These are phyloP conservation scores for Trichoderma sp. DNA, from an alignment of 2,329 filamentous ascomycete genomes.

Conservation along the genomic window DNA sequence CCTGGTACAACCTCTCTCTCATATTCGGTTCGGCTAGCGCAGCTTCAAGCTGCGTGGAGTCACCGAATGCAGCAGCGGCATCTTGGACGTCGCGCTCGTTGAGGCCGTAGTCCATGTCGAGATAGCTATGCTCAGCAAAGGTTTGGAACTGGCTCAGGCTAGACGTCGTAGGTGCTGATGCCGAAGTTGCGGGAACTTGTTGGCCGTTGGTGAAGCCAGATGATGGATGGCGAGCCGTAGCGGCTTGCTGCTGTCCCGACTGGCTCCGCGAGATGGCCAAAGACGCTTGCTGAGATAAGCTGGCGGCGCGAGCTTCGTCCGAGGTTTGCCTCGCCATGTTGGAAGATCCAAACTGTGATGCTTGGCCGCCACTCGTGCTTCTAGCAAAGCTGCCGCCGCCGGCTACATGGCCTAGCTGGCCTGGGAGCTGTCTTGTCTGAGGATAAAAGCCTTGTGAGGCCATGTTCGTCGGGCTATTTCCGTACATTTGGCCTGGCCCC, in stretches of 20 bases:
- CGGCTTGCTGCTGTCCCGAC: conserved; percentile 18
- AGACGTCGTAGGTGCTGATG: conserved; percentile 19
- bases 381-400: conserved; percentile 22
- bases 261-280: conserved; percentile 16
- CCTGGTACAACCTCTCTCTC: conserved; percentile 29
- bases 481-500: conserved; percentile 19
- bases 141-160: conserved; percentile 25
- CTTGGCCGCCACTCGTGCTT: conserved; percentile 13
- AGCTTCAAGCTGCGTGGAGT: conserved; percentile 28
- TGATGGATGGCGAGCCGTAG: conserved; percentile 18
- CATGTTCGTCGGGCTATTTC: conserved; percentile 6
- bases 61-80: conserved; percentile 26
- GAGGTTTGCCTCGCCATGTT: conserved; percentile 25
- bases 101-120: conserved; percentile 31
- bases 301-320: conserved; percentile 5
- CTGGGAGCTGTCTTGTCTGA: conserved; percentile 27
- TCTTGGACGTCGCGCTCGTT: conserved; percentile 27
- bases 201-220: conserved; percentile 23
- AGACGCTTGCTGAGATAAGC: conserved; percentile 18
- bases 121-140: conserved; percentile 29
- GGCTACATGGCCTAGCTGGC: conserved; percentile 23
- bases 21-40: conserved; percentile 29
- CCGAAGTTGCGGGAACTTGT: conserved; percentile 24
- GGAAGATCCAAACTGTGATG: conserved; percentile 26
- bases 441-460: conserved; percentile 22